Conservation (phyloP, 2,329 filamentous ascomycete genomes). For the Acarospora socialis region DNA sequence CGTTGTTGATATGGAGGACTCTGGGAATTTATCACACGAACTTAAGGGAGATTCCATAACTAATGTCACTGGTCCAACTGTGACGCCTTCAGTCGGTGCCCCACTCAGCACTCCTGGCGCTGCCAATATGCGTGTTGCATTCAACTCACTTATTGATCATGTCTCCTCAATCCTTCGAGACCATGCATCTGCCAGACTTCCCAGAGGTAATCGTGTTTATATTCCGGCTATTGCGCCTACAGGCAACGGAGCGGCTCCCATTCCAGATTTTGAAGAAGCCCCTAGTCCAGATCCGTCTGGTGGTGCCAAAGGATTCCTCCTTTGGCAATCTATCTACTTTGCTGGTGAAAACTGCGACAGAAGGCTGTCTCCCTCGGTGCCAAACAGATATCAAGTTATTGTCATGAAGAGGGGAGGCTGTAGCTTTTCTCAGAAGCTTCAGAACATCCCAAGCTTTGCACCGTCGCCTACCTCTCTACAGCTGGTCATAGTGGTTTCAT, state of each 20-base stretch:
- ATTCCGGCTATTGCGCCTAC: slow-evolving; percentile 36
- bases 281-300: slow-evolving; percentile 24
- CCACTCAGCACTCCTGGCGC: background rate
- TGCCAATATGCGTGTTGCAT: slow-evolving; percentile 22
- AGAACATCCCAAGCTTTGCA: slow-evolving; percentile 66
- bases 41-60: no score
- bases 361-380: slow-evolving; percentile 38
- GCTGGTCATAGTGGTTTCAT: slow-evolving; percentile 64
- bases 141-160: slow-evolving; percentile 35
- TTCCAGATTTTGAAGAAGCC: slow-evolving; percentile 51
- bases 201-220: slow-evolving; percentile 20
- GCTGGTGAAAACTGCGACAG: slow-evolving; percentile 53
- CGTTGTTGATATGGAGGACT: no score
- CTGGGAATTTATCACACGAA: no score
- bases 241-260: slow-evolving; percentile 46
- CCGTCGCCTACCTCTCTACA: slow-evolving; percentile 51
- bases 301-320: slow-evolving; percentile 32
- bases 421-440: slow-evolving; percentile 68
- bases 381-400: slow-evolving; percentile 55
- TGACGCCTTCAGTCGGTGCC: background rate
- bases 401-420: slow-evolving; percentile 72
- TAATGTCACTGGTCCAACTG: background rate
- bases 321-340: slow-evolving; percentile 59
- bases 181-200: slow-evolving; percentile 13
- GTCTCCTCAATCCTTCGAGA: slow-evolving; percentile 38